Conservation (phyloP, 257 asterid genomes). For the Thymus mandschuricus region DNA sequence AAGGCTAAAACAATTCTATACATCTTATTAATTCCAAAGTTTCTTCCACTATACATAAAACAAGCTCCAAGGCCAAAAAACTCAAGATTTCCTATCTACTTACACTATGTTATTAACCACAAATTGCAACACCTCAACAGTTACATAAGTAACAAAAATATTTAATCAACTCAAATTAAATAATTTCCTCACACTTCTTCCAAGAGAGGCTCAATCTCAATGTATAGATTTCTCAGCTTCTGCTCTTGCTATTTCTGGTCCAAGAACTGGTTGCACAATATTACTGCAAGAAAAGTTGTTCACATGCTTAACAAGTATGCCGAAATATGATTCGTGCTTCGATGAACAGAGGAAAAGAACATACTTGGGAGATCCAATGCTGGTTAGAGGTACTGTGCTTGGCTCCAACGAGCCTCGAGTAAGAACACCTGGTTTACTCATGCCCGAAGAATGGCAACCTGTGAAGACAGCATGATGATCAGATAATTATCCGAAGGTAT, state of each 20-base stretch:
- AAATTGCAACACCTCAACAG: background rate
- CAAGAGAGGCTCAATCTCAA: background rate
- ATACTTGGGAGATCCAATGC: constrained; percentile 36
- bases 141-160: background rate
- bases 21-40: background rate
- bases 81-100: constrained; percentile 10
- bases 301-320: background rate
- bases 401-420: constrained; percentile 25
- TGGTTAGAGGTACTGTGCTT: constrained; percentile 21
- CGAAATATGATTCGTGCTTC: background rate
- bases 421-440: constrained; percentile 18
- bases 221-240: constrained; percentile 21
- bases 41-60: constrained; percentile 4
- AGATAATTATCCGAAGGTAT: background rate
- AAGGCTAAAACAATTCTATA: background rate
- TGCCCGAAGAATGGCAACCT: constrained; percentile 36
- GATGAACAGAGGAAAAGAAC: constrained; percentile 15
- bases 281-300: constrained; percentile 31
- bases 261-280: constrained; percentile 22
- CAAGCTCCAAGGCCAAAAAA: background rate
- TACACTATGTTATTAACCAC: constrained; percentile 19
- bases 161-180: background rate
- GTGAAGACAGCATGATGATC: background rate
- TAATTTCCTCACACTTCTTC: background rate
- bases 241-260: constrained; percentile 32